These are phyloP conservation scores for Gymnopilus dilepis DNA, from an alignment of 768 basidiomycete species.

Conservation along the genomic window DNA sequence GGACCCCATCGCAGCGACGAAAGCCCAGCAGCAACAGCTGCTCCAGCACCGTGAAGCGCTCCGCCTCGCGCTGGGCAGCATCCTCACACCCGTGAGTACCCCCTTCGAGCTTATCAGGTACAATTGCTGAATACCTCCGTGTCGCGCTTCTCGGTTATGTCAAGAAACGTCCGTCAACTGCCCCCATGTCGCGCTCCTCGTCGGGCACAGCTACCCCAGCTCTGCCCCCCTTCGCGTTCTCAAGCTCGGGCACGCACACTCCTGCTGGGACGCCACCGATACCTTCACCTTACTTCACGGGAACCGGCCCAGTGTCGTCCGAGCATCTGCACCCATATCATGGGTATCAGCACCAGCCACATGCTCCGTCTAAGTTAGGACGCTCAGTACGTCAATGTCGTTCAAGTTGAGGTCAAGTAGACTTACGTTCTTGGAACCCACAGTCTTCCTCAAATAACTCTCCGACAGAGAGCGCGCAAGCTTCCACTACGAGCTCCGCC, in stretches of 20 bases:
- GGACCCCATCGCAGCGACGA: slow-evolving; percentile 12
- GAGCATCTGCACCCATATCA: slow-evolving; percentile 37
- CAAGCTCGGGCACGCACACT: slow-evolving; percentile 34
- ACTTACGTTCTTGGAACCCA: slow-evolving; percentile 13
- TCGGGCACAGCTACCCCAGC: slow-evolving; percentile 59
- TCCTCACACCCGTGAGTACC: slow-evolving; percentile 59
- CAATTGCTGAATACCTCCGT: slow-evolving; percentile 15
- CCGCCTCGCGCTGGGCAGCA: slow-evolving; percentile 62
- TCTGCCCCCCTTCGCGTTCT: slow-evolving; percentile 33
- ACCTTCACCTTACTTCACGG: slow-evolving; percentile 25
- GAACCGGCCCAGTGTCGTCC: slow-evolving; percentile 28
- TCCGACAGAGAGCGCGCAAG: slow-evolving; percentile 17
- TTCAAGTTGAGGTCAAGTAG: background rate
- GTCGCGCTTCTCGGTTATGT: slow-evolving; percentile 5
- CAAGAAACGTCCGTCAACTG: slow-evolving; percentile 57
- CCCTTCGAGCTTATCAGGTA: slow-evolving; percentile 11
- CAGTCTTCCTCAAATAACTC: slow-evolving; percentile 22
- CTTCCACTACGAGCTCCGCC: slow-evolving; percentile 15
- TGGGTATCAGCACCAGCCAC: slow-evolving; percentile 26
- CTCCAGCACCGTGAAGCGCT: slow-evolving; percentile 54
- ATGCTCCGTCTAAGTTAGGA: slow-evolving; percentile 43
- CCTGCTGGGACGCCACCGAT: slow-evolving; percentile 34
- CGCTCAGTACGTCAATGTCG: slow-evolving; percentile 35
- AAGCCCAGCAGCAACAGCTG: slow-evolving; percentile 33
- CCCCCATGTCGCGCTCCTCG: slow-evolving; percentile 46